phyloP scores from a whole-genome alignment of 768 basidiomycete genomes.

The Gymnopilus junonius region DNA sequence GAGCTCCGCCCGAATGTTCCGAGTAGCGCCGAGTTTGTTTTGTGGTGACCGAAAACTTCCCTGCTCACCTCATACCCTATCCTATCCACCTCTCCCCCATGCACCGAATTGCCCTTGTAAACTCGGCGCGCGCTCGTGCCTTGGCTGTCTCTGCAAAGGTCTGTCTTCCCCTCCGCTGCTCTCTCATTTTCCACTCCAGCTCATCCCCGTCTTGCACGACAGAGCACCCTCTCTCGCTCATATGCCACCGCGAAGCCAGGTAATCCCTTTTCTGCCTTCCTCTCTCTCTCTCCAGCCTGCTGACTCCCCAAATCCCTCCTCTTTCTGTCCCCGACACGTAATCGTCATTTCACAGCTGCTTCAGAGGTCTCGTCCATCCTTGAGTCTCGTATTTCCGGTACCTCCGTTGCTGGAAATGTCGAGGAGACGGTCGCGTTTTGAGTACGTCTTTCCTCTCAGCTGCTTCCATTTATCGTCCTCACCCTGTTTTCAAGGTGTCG shows the following conservation, averaged over 20 bases:
- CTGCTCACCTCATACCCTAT: slow-evolving; percentile 43
- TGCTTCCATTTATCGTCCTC: slow-evolving; percentile 15
- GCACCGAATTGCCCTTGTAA: slow-evolving; percentile 88
- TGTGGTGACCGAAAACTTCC: slow-evolving; percentile 47
- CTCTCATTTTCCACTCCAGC: slow-evolving; percentile 1
- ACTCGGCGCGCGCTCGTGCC: slow-evolving; percentile 79
- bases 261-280: slow-evolving; percentile 42
- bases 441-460: slow-evolving; percentile 67
- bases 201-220: slow-evolving; percentile 30
- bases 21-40: slow-evolving; percentile 46
- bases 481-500: slow-evolving; percentile 69
- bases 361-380: slow-evolving; percentile 99
- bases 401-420: slow-evolving; percentile 89
- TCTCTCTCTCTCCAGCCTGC: slow-evolving; percentile 2
- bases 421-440: slow-evolving; percentile 99
- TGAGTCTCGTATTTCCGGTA: slow-evolving; percentile 96
- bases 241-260: slow-evolving; percentile 99
- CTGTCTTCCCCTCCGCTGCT: slow-evolving; percentile 10
- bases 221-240: slow-evolving; percentile 67
- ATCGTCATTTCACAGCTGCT: slow-evolving; percentile 72
- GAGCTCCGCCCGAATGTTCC: slow-evolving; percentile 51
- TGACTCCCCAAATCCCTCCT: slow-evolving; percentile 29
- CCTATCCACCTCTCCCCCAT: slow-evolving; percentile 54
- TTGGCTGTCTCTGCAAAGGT: slow-evolving; percentile 74
- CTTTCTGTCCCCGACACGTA: slow-evolving; percentile 28